Conservation (phyloP, 192 early-diverging fungal species). For the Linnemannia exigua region DNA sequence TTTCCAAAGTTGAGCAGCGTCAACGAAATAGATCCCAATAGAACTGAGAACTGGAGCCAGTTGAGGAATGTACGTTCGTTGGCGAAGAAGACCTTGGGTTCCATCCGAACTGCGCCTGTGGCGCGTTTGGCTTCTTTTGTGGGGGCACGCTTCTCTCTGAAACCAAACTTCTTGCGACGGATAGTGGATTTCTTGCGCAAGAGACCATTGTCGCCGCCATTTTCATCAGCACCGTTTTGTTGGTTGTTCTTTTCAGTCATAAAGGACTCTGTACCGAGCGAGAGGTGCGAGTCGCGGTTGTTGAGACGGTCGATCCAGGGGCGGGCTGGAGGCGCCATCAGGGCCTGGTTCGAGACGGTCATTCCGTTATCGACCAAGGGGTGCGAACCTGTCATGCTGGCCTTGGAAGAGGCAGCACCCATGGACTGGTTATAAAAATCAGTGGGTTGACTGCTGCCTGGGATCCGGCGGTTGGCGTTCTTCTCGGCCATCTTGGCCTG, state of each 20-base stretch:
- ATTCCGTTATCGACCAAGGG: conserved; percentile 39
- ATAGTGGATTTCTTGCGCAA: conserved; percentile 48
- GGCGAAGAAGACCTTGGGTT: conserved; percentile 90
- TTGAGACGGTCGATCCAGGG: conserved; percentile 54
- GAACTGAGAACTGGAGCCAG: conserved; percentile 84
- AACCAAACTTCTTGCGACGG: conserved; percentile 47
- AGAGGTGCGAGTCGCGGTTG: conserved; percentile 27
- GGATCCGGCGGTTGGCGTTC: conserved; percentile 37
- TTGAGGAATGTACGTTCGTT: conserved; percentile 90
- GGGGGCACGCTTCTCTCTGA: conserved; percentile 38
- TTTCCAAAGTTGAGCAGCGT: conserved; percentile 87
- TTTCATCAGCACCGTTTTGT: conserved; percentile 1
- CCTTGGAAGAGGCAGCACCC: conserved; percentile 14
- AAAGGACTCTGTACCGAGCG: conserved; percentile 30
- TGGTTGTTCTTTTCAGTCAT: conserved; percentile 37
- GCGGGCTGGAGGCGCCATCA: conserved; percentile 32
- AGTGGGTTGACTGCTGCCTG: conserved; percentile 5
- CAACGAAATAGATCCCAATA: conserved; percentile 66
- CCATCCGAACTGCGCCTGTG: conserved; percentile 72
- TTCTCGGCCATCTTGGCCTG: conserved; percentile 51
- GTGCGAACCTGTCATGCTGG: conserved; percentile 29
- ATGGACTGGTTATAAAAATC: conserved; percentile 49
- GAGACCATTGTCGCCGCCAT: conserved; percentile 22
- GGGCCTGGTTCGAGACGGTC: conserved; percentile 9
- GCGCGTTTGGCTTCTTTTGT: conserved; percentile 54